A percentile compares a stretch with the other conserved stretches of the same genome.
phyloP scores from a whole-genome alignment of 2,329 filamentous ascomycete genomes.

The Furcasterigmium furcatum region DNA sequence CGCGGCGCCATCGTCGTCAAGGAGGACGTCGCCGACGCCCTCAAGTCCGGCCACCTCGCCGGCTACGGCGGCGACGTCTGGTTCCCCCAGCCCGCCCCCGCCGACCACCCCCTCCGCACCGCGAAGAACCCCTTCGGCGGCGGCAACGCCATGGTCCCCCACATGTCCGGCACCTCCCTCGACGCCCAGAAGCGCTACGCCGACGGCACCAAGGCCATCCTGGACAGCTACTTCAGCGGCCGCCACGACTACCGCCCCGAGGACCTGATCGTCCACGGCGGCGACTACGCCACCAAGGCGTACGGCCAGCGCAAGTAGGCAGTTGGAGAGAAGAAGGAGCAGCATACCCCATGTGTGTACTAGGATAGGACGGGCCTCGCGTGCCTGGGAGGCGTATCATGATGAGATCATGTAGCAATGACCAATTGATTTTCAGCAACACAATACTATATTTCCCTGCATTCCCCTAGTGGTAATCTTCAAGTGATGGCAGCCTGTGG shows the following conservation, averaged over 20 bases:
- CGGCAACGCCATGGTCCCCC: conserved; percentile 97
- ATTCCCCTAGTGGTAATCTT: too few relatives aligned
- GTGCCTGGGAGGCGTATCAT: neutral
- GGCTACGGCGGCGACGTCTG: conserved; percentile 89
- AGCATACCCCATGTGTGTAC: conserved; percentile 5
- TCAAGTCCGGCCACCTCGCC: conserved; percentile 87
- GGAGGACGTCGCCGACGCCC: conserved; percentile 93
- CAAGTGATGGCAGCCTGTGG: too few relatives aligned
- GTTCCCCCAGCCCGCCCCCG: conserved; percentile 96
- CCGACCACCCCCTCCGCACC: conserved; percentile 88
- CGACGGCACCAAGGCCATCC: conserved; percentile 81
- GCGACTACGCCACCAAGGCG: conserved; percentile 92
- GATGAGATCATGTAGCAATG: neutral
- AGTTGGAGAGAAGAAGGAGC: neutral
- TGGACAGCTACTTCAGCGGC: conserved; percentile 87
- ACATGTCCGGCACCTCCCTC: conserved; percentile 99
- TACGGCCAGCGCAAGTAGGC: conserved; percentile 72
- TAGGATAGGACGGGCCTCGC: conserved; percentile 2
- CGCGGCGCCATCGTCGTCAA: conserved; percentile 99
- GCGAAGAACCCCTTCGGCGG: conserved; percentile 94
- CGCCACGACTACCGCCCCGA: conserved; percentile 83
- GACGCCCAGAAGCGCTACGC: conserved; percentile 95
- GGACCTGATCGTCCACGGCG: conserved; percentile 86
- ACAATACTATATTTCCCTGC: too few relatives aligned
- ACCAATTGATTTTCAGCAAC: too few relatives aligned